Base-by-base conservation (phyloP, 208 protist genomes). In the Leishmania turanica region DNA sequence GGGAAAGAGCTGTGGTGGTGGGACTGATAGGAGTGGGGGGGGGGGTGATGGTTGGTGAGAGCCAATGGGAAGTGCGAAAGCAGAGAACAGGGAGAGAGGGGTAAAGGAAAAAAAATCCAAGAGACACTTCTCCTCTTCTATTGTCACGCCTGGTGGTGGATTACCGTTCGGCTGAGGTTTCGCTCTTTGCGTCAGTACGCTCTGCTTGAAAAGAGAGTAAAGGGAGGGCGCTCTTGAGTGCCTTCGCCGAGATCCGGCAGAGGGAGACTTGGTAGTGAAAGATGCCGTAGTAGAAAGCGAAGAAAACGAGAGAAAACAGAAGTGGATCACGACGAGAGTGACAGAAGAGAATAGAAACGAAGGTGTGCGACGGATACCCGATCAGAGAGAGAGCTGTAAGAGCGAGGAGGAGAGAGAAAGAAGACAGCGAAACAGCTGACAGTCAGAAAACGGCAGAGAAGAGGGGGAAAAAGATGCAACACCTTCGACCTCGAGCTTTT, bases 81-180 rank as follows among this genome's bases (percentile, higher is more conserved):
- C 21, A 68, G 37, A 78, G 21, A 85, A 87, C 37, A 74, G 37
- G 45, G 21, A n/a, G 49, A 65, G 51, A 81, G 15, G 37, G 34
- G 72, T 80, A 86, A 74, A 37, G 70, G n/a, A 58, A 58, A 74
- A 47, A 47, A 66, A 72, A 8, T 51, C 21, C 37, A 21, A 34
- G 45, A 72, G 24, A 42, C 5, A 34, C 68, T 72, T 34, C 24
- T 11, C 42, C 11, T 51, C 68, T 19, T 72, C 9, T 49, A 56
- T 40, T 13, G 8, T 53, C 75, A 40, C 42, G 5, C 45, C 60
- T 70, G 3, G n/a, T 70, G 53, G 13, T 70, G 66, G 60, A 21
- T 64, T 77, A 65, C 27, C 53, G 21, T 45, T 77, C 21, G 51
- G 54, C 1, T 47, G 34, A 42, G 9, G 34, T 37, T 21, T n/a